Percentiles rank a stretch among this genome's conserved stretches.
Conservation (phyloP, 139 green algal genomes). For the Edaphochlamys debaryana region DNA sequence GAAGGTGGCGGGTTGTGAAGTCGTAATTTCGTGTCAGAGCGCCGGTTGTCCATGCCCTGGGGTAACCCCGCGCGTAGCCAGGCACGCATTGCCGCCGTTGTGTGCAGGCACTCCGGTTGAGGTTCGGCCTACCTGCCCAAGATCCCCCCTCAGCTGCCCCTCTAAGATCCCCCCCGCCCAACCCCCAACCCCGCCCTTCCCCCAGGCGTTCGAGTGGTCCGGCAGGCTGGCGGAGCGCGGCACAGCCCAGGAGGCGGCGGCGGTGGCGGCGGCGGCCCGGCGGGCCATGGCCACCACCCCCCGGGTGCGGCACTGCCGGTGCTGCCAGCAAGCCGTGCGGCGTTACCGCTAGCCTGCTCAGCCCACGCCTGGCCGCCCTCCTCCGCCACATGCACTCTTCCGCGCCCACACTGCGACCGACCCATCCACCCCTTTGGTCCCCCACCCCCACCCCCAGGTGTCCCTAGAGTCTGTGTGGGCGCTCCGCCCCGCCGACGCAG, state of each 20-base stretch:
- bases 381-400: background rate
- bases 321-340: too few species aligned
- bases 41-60: too few species aligned
- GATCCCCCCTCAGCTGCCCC: too few species aligned
- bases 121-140: too few species aligned
- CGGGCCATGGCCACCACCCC: background rate
- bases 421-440: background rate
- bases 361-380: background rate
- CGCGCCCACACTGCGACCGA: too few species aligned
- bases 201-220: conserved; percentile 40
- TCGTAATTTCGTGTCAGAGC: too few species aligned
- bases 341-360: too few species aligned
- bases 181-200: background rate
- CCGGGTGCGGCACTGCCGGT: background rate
- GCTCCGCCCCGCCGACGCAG: conserved; percentile 19
- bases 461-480: conserved; percentile 23
- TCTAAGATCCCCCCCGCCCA: too few species aligned
- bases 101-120: too few species aligned
- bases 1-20: background rate
- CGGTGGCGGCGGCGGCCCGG: conserved; percentile 13
- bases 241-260: conserved; percentile 28
- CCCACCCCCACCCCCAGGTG: conserved; percentile 5
- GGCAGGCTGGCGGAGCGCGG: conserved; percentile 28
- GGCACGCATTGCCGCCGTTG: too few species aligned
- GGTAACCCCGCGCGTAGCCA: too few species aligned